phyloP scores from a whole-genome alignment of 495 filamentous ascomycete species.

The Talaromyces liani region DNA sequence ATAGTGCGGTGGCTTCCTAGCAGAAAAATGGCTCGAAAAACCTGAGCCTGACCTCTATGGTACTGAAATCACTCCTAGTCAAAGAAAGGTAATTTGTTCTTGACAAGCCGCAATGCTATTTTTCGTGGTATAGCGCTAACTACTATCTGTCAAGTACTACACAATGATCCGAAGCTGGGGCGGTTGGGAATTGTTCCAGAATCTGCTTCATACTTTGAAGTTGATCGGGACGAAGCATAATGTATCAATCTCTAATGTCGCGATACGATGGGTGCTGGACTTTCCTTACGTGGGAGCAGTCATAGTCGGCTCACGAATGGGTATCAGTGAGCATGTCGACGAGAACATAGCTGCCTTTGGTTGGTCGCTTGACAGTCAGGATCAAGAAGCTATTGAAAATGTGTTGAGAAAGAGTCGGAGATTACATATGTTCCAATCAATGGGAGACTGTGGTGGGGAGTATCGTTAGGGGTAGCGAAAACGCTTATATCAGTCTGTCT shows the following conservation, averaged over 20 bases:
- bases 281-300: slow-evolving; percentile 32
- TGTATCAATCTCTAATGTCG: slow-evolving; percentile 25
- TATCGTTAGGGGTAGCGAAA: slow-evolving; percentile 18
- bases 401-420: slow-evolving; percentile 13
- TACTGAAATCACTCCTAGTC: slow-evolving; percentile 32
- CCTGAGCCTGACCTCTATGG: slow-evolving; percentile 27
- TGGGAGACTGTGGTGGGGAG: slow-evolving; percentile 38
- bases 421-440: slow-evolving; percentile 21
- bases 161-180: slow-evolving; percentile 33
- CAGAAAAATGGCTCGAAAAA: slow-evolving; percentile 29
- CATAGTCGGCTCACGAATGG: slow-evolving; percentile 32
- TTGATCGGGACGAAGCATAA: slow-evolving; percentile 20
- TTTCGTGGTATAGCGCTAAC: neutral
- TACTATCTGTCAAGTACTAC: slow-evolving; percentile 24
- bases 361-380: slow-evolving; percentile 21
- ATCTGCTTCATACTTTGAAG: slow-evolving; percentile 19
- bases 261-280: slow-evolving; percentile 34
- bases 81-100: slow-evolving; percentile 18
- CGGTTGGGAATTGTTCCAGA: slow-evolving; percentile 15
- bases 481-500: no score
- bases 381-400: slow-evolving; percentile 17
- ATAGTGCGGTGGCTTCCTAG: slow-evolving; percentile 35
- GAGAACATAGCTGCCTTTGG: slow-evolving; percentile 28
- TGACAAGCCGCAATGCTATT: neutral
- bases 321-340: slow-evolving; percentile 25